These are phyloP conservation scores for Kwoniella newhampshirensis DNA, from an alignment of 768 basidiomycete genomes.

Conservation along the genomic window DNA sequence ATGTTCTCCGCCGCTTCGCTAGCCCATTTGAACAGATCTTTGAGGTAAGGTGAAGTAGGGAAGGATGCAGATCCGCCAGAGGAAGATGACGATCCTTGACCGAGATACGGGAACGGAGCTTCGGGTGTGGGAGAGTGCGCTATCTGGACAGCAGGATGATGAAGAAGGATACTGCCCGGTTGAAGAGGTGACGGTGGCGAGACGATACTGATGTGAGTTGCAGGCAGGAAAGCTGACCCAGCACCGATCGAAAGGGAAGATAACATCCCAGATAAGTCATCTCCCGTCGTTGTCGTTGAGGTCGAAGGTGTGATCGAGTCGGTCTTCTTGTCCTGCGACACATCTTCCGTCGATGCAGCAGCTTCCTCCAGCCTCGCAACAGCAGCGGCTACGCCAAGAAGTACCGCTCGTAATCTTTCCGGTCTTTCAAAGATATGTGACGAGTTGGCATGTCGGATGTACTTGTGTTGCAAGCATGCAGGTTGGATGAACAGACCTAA, in stretches of 20 bases:
- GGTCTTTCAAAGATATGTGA: conserved; percentile 86
- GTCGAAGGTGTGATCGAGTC: conserved; percentile 6
- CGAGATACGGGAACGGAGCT: conserved; percentile 30
- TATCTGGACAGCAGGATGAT: conserved; percentile 43
- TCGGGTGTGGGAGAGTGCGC: conserved; percentile 42
- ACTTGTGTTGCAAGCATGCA: conserved; percentile 55
- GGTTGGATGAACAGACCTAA: conserved; percentile 54
- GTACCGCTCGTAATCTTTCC: conserved; percentile 80
- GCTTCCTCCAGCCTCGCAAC: conserved; percentile 67
- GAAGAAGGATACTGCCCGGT: conserved; percentile 41
- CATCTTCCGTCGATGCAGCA: background rate
- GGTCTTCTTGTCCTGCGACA: background rate
- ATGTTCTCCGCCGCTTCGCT: conserved; percentile 47
- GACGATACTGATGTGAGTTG: conserved; percentile 29
- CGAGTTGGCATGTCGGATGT: conserved; percentile 71
- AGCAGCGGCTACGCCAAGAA: conserved; percentile 75
- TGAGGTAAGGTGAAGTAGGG: conserved; percentile 38
- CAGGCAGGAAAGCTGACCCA: conserved; percentile 14
- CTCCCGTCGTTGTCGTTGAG: conserved; percentile 12
- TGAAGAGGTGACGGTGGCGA: conserved; percentile 20
- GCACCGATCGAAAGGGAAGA: conserved; percentile 22
- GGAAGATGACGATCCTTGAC: conserved; percentile 4
- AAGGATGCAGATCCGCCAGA: conserved; percentile 2
- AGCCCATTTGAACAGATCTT: conserved; percentile 44
- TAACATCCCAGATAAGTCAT: conserved; percentile 37